phyloP scores from a whole-genome alignment of 2,329 filamentous ascomycete species.

The Penicillium sclerotigenum region DNA sequence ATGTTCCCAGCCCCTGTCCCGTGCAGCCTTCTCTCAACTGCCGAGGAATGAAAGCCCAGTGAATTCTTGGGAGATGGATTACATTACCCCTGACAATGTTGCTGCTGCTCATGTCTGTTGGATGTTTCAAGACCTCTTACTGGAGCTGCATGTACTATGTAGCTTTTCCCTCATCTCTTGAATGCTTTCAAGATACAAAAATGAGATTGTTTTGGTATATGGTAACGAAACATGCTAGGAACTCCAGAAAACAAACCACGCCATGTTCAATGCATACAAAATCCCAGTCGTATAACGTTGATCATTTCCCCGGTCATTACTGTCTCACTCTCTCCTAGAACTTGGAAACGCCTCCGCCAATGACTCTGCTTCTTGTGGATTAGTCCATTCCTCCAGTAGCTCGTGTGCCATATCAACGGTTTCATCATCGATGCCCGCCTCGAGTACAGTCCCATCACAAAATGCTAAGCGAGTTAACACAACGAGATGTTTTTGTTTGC shows the following conservation, averaged over 20 bases:
- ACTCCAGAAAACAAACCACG: constrained; percentile 10
- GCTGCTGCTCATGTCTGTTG: neutral
- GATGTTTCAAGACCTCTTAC: neutral
- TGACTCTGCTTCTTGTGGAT: constrained; percentile 71
- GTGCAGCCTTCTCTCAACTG: neutral
- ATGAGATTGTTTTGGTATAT: neutral
- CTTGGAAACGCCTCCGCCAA: constrained; percentile 49
- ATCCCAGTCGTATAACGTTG: constrained; percentile 10
- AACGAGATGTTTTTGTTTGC: constrained; percentile 77
- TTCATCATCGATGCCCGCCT: constrained; percentile 71
- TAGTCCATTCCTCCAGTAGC: constrained; percentile 75
- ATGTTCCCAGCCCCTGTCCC: neutral
- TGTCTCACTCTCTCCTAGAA: constrained; percentile 30
- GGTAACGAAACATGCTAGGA: neutral
- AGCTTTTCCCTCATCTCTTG: neutral
- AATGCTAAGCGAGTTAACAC: constrained; percentile 82
- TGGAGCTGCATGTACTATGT: neutral
- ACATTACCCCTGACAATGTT: neutral
- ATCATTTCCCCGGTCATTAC: constrained; percentile 7
- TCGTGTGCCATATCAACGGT: constrained; percentile 78
- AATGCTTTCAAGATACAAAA: neutral
- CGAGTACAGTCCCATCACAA: constrained; percentile 72
- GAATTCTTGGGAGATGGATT: neutral
- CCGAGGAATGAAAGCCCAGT: neutral
- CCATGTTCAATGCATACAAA: constrained; percentile 11